phyloP scores from a whole-genome alignment of 345 rosid species.

The Crucihimalaya himalaica region DNA sequence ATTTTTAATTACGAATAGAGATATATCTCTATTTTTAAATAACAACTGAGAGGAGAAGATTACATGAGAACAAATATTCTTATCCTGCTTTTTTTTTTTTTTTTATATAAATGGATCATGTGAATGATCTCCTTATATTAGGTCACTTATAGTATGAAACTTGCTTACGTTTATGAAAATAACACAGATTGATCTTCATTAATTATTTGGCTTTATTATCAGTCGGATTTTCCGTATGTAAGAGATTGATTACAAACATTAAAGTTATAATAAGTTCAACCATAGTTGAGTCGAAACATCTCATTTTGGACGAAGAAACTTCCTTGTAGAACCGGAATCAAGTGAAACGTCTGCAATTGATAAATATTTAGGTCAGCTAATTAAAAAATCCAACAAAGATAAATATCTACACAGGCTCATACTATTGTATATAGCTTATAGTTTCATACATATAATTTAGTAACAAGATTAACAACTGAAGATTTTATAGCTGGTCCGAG shows the following conservation, averaged over 20 bases:
- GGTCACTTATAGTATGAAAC: constrained; percentile 1
- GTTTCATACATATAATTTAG: not conserved
- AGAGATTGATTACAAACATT: constrained; percentile 1
- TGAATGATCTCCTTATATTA: not conserved
- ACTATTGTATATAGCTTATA: not conserved
- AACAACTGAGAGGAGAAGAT: not conserved
- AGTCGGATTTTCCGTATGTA: not conserved
- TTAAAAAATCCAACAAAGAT: not conserved
- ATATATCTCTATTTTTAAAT: not conserved
- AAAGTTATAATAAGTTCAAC: constrained; percentile 36
- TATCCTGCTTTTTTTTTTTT: not conserved
- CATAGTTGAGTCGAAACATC: constrained; percentile 83
- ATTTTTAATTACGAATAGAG: not conserved
- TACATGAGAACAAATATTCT: not conserved
- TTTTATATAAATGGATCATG: not conserved
- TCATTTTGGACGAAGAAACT: constrained; percentile 76
- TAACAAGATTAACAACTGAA: not conserved
- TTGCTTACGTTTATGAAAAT: not conserved
- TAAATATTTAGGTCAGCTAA: not conserved
- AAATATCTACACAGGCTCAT: not conserved
- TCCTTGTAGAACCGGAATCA: constrained; percentile 58
- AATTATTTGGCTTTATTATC: not conserved
- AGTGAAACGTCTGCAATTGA: constrained; percentile 69
- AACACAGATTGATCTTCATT: not conserved
- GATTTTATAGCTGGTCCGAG: not conserved